These are phyloP conservation scores for Botrytis fabae DNA, from an alignment of 2,329 filamentous ascomycete genomes.

Conservation along the genomic window DNA sequence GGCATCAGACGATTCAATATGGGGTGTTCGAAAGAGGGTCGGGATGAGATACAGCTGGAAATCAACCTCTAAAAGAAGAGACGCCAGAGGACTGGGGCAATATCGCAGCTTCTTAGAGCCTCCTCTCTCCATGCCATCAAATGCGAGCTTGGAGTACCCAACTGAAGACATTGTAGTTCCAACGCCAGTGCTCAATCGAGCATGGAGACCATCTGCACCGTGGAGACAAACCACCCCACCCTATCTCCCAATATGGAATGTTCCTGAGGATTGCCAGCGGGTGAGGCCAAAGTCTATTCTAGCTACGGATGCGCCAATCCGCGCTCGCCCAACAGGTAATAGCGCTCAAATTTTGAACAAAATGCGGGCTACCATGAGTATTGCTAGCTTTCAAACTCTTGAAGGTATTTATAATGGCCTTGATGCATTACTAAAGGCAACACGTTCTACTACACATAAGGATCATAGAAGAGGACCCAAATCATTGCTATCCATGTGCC, in stretches of 20 bases:
- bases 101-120: not conserved
- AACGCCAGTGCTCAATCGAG: constrained; percentile 39
- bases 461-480: constrained; percentile 38
- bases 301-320: not conserved
- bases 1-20: not conserved
- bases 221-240: not conserved
- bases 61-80: constrained; percentile 27
- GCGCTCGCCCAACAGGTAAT: constrained; percentile 13
- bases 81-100: constrained; percentile 12
- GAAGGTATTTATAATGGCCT: constrained; percentile 49
- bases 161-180: constrained; percentile 39
- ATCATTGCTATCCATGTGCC: constrained; percentile 52
- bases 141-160: not conserved
- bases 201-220: constrained; percentile 11
- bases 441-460: constrained; percentile 32
- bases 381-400: constrained; percentile 43
- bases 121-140: not conserved
- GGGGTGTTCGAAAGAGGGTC: constrained; percentile 32
- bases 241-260: not conserved
- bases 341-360: constrained; percentile 39
- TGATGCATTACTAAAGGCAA: constrained; percentile 48
- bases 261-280: not conserved
- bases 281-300: not conserved
- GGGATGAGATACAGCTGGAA: constrained; percentile 36
- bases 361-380: constrained; percentile 40